Conservation (phyloP, 2,329 filamentous ascomycete genomes). For the Tolypocladium ophioglossoides region DNA sequence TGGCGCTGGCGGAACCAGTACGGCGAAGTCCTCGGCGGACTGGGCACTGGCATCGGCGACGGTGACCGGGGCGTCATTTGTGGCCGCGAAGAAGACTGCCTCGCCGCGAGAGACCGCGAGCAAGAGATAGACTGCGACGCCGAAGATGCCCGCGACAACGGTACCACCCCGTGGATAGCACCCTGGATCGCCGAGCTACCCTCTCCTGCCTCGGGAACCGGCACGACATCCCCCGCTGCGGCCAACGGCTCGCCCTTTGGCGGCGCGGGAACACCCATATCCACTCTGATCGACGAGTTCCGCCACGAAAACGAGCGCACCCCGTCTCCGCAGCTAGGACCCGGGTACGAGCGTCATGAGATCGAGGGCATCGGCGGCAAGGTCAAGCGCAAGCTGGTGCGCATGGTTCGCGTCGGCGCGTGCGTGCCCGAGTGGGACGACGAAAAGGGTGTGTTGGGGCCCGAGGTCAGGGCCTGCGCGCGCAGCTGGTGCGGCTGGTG, state of each 20-base stretch:
- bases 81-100: slow-evolving; percentile 64
- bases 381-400: slow-evolving; percentile 80
- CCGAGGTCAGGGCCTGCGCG: slow-evolving; percentile 57
- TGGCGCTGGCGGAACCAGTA: slow-evolving; percentile 90
- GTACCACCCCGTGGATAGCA: slow-evolving; percentile 4
- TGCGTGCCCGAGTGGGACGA: slow-evolving; percentile 81
- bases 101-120: slow-evolving; percentile 67
- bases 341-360: slow-evolving; percentile 78
- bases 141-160: slow-evolving; percentile 51
- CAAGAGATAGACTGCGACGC: slow-evolving; percentile 79
- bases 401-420: slow-evolving; percentile 69
- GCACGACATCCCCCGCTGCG: slow-evolving; percentile 6
- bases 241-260: slow-evolving; percentile 6
- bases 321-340: slow-evolving; percentile 41
- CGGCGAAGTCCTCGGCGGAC: slow-evolving; percentile 65
- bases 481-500: slow-evolving; percentile 95
- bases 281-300: slow-evolving; percentile 18
- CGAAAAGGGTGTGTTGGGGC: slow-evolving; percentile 58
- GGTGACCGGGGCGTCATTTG: slow-evolving; percentile 83
- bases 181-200: slow-evolving; percentile 10
- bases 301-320: slow-evolving; percentile 27
- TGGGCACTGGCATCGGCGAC: slow-evolving; percentile 81
- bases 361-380: slow-evolving; percentile 84
- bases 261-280: slow-evolving; percentile 9
- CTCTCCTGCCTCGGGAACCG: slow-evolving; percentile 9